Evolutionary conservation across 495 filamentous ascomycete species (phyloP), one percentile per base, ranked within the genome.

Genomic region (Cairneyella variabilis): DNA sequence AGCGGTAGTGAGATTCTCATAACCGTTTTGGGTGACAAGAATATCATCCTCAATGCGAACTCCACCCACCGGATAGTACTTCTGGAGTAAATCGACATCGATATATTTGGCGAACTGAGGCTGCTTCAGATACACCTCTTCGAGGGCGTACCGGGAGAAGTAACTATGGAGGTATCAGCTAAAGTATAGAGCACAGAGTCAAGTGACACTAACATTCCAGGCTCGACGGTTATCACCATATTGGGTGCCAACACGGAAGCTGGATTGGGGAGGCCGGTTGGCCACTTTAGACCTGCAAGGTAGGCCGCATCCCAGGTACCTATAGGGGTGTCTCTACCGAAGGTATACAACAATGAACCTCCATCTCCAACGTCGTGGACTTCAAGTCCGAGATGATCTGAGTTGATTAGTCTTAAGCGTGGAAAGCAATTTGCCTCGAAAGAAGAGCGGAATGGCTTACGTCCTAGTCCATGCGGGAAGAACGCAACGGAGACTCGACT

Each of bases 41-140:
- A 96, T 85, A 66, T 91, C 87, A 68, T 96, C 92, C 71, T 97
- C 92, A 56, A 97, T 92, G 30, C 92, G 79, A 25, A 93, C 90
- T 12, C 92, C 92, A 16, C 92, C 92, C 20, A 96, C 83, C 22
- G 74, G 74, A 57, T 86, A 84, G 62, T 88, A 96, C 56, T 77
- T 76, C 14, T 80, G 78, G 3, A 95, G 75, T 30, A 85, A 80
- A 2, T 79, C 74, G 52, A 76, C 77, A 72, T 96, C 79, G 69
- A 97, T 91, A 64, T 82, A 92, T 37, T 75, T 71, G 17, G 74
- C 71, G 51, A 89, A 84, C 41, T 74, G 63, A 0, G 80, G 74
- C 57, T 83, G 74, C 18, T 73, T 74, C 27, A 89, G 76, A 69
- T 89, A 83, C 57, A 77, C 77, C 25, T 72, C 75, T 60, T 80